These are phyloP conservation scores for Nicotiana knightiana DNA, from an alignment of 257 asterid genomes.

Conservation along the genomic window DNA sequence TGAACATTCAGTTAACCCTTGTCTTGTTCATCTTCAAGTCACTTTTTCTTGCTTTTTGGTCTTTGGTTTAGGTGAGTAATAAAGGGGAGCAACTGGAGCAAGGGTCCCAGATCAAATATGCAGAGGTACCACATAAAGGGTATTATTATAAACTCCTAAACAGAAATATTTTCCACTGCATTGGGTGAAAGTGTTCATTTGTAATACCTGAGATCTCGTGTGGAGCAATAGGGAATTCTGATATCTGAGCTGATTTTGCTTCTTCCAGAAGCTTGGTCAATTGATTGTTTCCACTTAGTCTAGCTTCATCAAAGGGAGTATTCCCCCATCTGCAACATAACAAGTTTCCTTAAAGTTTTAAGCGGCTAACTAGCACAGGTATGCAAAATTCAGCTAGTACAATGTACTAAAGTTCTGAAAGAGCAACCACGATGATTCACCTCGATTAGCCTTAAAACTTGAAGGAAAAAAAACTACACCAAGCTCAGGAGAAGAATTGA, in stretches of 20 bases:
- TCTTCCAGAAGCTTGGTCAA: slow-evolving; percentile 62
- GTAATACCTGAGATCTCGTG: slow-evolving; percentile 48
- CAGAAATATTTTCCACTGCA: not conserved
- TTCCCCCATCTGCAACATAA: slow-evolving; percentile 67
- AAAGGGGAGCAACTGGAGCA: not conserved
- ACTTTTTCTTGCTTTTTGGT: not conserved
- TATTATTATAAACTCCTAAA: not conserved
- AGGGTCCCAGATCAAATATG: not conserved
- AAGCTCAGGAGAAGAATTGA: not conserved
- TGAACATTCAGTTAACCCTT: not conserved
- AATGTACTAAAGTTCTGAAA: not conserved
- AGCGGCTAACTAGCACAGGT: not conserved
- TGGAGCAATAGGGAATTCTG: slow-evolving; percentile 27
- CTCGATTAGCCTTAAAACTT: not conserved
- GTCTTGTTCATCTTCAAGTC: not conserved
- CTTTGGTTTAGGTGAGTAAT: not conserved
- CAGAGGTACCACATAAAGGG: not conserved
- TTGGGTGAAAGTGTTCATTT: not conserved
- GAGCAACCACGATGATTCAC: not conserved
- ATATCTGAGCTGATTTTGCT: slow-evolving; percentile 50
- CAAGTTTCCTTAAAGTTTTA: slow-evolving; percentile 11
- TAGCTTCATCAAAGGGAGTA: slow-evolving; percentile 77
- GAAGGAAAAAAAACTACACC: not conserved
- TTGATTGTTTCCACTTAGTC: slow-evolving; percentile 64
- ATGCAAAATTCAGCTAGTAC: not conserved